Conservation (phyloP, 2,329 filamentous ascomycete species). For the Alternaria ethzedia region DNA sequence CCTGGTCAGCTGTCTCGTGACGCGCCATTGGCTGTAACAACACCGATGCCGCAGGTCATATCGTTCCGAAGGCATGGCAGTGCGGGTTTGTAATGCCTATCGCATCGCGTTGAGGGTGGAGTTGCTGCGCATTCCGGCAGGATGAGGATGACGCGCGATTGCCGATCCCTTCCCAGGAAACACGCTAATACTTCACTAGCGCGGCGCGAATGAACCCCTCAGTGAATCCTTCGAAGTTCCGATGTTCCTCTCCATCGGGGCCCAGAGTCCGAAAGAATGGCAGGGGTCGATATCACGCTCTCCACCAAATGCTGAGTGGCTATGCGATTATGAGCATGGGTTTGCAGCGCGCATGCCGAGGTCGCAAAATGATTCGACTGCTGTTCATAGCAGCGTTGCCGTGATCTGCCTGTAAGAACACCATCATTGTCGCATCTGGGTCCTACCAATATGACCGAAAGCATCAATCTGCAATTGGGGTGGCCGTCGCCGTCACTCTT, state of each 20-base stretch:
- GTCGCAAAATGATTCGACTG: background rate
- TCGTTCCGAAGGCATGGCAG: background rate
- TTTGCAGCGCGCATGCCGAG: background rate
- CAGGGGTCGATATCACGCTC: background rate
- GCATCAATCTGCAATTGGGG: constrained; percentile 70
- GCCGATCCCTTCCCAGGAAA: background rate
- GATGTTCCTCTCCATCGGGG: background rate
- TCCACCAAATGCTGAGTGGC: background rate
- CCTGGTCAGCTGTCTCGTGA: background rate
- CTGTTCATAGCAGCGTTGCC: background rate
- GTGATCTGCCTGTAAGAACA: background rate
- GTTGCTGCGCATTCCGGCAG: background rate
- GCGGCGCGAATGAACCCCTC: background rate
- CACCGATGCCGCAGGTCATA: background rate
- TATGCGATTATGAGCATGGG: background rate
- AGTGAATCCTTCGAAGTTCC: background rate
- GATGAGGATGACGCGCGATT: background rate
- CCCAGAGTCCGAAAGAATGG: background rate
- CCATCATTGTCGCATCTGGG: background rate
- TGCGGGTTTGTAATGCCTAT: background rate
- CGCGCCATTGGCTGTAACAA: background rate
- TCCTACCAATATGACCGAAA: constrained; percentile 3
- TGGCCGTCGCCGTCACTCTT: constrained; percentile 69
- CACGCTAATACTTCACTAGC: background rate
- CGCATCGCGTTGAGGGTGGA: background rate